Evolutionary conservation across 2,329 filamentous ascomycete species (phyloP), one percentile per base, ranked within the genome.

Genomic region (Aspergillus neotritici): DNA sequence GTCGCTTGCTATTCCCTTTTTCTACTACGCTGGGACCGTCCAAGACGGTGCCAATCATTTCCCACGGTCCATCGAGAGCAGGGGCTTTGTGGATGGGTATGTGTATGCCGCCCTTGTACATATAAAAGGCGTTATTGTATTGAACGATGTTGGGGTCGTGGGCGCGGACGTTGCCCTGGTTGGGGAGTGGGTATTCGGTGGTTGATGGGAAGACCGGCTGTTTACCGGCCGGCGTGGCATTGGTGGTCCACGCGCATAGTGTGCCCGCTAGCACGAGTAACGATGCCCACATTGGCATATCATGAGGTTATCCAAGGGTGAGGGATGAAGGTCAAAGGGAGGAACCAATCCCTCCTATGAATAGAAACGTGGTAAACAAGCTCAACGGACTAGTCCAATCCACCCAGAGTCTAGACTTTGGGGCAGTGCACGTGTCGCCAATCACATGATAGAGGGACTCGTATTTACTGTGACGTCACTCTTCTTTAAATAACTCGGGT

Each of bases 141-240:
- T 51, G 34, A 15, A 67, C 4, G 13, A 67, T 61, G 31, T 59
- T 65, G 6, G 64, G 64, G 37, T 67, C 64, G 37, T 66, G 64
- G 2, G 41, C 55, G n/a, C 28, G 31, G 13, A 63, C n/a, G 14
- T 64, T 44, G 13, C 60, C 60, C 17, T 42, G 38, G 15, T 63
- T 65, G 8, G 62, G 52, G 1, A 60, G 48, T 1, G 62, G 61
- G 16, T 57, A 49, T 5, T 40, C 25, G 4, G 51, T 46, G 5
- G 60, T 61, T 29, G 56, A 49, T n/a, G 61, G 50, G 42, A 61
- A 59, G 13, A 55, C 42, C 30, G 51, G 37, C 4, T 45, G n/a
- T 9, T 37, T 37, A 25, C 28, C 37, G 14, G 13, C 12, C 28
- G 44, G 43, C 15, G 16, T 41, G 28, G 47, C 44, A 3, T 37